Evolutionary conservation across 345 rosid genomes (phyloP).

Genomic region (Draba incana): DNA sequence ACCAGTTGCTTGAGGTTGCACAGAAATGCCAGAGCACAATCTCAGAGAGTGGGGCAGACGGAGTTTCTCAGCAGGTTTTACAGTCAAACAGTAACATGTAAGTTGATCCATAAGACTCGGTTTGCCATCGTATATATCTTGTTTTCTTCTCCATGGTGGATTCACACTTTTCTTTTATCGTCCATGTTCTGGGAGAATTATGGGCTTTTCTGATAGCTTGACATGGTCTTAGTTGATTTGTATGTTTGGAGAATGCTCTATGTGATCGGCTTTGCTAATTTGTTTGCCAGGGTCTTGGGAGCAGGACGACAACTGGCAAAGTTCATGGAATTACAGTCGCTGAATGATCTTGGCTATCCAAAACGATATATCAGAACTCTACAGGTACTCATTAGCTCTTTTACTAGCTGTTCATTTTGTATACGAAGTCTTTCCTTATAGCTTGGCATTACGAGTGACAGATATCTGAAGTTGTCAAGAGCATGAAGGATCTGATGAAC

Average conservation of each 20-base stretch:
- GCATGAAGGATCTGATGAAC: slow-evolving; percentile 94
- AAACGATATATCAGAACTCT: slow-evolving; percentile 87
- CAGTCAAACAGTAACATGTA: slow-evolving; percentile 89
- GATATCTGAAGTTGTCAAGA: slow-evolving; percentile 94
- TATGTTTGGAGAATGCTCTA: not conserved
- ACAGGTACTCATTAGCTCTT: slow-evolving; percentile 61
- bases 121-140: not conserved
- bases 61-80: slow-evolving; percentile 79
- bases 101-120: slow-evolving; percentile 35
- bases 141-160: not conserved
- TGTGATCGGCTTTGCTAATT: slow-evolving; percentile 16
- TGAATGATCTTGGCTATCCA: slow-evolving; percentile 85
- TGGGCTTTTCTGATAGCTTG: too few species aligned
- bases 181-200: not conserved
- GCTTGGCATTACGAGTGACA: slow-evolving; percentile 41
- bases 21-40: slow-evolving; percentile 92
- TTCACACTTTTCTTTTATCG: not conserved
- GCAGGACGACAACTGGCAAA: slow-evolving; percentile 88
- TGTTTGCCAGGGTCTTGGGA: slow-evolving; percentile 63
- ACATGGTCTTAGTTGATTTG: too few species aligned
- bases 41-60: slow-evolving; percentile 81
- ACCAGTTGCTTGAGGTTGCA: slow-evolving; percentile 86
- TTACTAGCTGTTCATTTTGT: slow-evolving; percentile 18
- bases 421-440: slow-evolving; percentile 12
- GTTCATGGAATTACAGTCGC: slow-evolving; percentile 70